Conservation (phyloP, 2,329 filamentous ascomycete genomes). For the Pyricularia pennisetigena region DNA sequence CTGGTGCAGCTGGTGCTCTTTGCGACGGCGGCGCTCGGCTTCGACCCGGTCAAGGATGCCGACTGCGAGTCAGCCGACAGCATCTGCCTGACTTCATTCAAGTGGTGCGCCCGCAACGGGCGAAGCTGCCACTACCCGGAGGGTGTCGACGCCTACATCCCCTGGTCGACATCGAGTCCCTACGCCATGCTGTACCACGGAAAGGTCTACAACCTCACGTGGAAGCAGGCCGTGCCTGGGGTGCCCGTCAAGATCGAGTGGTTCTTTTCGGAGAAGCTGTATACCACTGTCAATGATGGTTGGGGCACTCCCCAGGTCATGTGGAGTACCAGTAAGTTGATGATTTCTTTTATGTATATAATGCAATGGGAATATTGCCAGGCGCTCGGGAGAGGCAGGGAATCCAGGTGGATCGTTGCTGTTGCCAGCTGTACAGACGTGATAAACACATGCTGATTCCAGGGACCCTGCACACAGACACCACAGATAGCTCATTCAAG, state of each 20-base stretch:
- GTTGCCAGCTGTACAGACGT: not conserved
- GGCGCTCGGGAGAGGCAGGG: not conserved
- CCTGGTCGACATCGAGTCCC: not conserved
- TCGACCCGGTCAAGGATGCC: constrained; percentile 3
- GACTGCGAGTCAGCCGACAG: constrained; percentile 1
- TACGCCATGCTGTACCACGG: constrained; percentile 5
- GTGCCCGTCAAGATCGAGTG: constrained; percentile 5
- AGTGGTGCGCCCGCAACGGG: constrained; percentile 1
- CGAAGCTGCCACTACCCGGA: constrained; percentile 1
- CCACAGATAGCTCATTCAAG: constrained; percentile 2
- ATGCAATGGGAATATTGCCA: not conserved
- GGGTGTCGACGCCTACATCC: constrained; percentile 1
- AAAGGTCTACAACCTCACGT: constrained; percentile 2
- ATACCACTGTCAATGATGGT: not conserved
- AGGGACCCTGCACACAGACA: not conserved
- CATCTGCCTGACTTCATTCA: constrained; percentile 6
- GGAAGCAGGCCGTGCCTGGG: constrained; percentile 4
- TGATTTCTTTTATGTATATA: not conserved
- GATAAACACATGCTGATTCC: not conserved
- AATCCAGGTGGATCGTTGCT: not conserved
- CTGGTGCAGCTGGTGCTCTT: not conserved
- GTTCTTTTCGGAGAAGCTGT: not conserved
- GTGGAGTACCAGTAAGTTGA: constrained; percentile 5
- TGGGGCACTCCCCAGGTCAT: constrained; percentile 1
- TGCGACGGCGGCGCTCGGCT: not conserved